These are phyloP conservation scores for Scytalidium lignicola DNA, from an alignment of 2,329 filamentous ascomycete genomes.

Conservation along the genomic window DNA sequence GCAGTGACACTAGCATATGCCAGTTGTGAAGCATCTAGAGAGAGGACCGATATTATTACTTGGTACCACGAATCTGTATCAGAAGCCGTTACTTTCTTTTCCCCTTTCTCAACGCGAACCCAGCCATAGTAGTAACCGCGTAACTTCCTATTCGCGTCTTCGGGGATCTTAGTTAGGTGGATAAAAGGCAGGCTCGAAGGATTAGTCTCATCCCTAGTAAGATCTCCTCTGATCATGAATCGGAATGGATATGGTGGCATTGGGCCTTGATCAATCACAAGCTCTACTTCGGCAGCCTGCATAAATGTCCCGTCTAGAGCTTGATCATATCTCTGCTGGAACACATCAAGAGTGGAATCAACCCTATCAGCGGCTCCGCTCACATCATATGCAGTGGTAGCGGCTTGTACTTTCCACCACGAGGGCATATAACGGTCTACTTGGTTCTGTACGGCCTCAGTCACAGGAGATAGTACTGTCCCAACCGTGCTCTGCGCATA, in stretches of 20 bases:
- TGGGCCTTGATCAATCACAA: conserved; percentile 42
- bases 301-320: conserved; percentile 31
- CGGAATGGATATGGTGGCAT: conserved; percentile 47
- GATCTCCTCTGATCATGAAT: conserved; percentile 43
- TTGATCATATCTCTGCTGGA: conserved; percentile 33
- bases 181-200: conserved; percentile 48
- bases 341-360: conserved; percentile 24
- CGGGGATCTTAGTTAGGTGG: conserved; percentile 46
- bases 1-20: conserved; percentile 25
- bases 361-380: conserved; percentile 20
- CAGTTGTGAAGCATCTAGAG: conserved; percentile 35
- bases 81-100: conserved; percentile 19
- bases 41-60: conserved; percentile 51
- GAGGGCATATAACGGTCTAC: conserved; percentile 29
- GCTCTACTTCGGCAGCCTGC: conserved; percentile 23
- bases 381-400: conserved; percentile 26
- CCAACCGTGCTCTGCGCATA: conserved; percentile 35
- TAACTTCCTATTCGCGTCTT: conserved; percentile 48
- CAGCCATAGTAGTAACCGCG: conserved; percentile 62
- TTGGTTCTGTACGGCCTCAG: conserved; percentile 35
- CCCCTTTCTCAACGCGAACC: conserved; percentile 40
- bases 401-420: conserved; percentile 27
- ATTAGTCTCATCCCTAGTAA: conserved; percentile 34
- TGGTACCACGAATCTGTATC: conserved; percentile 48
- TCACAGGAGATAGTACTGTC: conserved; percentile 37